Conservation (phyloP, 2,329 filamentous ascomycete species). For the Ophiostoma himal-ulmi region DNA sequence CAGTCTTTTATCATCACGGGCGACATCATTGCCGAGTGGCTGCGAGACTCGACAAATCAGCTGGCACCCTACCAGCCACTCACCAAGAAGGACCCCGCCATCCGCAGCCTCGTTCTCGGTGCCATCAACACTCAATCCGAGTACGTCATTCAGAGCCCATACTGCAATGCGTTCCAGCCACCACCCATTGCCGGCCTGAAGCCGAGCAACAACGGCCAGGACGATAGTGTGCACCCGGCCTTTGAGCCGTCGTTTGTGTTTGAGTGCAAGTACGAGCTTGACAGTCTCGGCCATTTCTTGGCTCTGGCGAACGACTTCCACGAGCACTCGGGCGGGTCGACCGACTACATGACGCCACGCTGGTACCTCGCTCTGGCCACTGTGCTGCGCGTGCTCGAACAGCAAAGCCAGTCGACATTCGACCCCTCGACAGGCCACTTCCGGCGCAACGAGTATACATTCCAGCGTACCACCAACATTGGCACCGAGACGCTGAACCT, state of each 20-base stretch:
- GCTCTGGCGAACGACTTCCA: conserved; percentile 81
- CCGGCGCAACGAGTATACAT: conserved; percentile 74
- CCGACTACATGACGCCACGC: conserved; percentile 67
- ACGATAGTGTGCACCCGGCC: conserved; percentile 75
- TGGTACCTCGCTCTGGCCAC: conserved; percentile 76
- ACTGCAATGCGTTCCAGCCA: conserved; percentile 98
- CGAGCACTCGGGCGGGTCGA: conserved; percentile 64
- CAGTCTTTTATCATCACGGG: conserved; percentile 92
- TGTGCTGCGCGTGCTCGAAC: conserved; percentile 64
- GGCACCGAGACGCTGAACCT: conserved; percentile 89
- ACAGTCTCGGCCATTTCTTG: conserved; percentile 89
- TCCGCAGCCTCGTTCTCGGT: conserved; percentile 49
- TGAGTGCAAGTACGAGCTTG: conserved; percentile 98
- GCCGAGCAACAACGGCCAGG: conserved; percentile 70
- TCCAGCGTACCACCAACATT: conserved; percentile 69
- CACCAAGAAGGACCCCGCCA: conserved; percentile 70
- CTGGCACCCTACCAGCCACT: conserved; percentile 82
- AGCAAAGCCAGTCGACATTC: conserved; percentile 79
- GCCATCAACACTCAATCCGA: conserved; percentile 59
- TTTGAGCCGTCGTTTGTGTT: conserved; percentile 85
- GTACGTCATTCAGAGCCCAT: conserved; percentile 88
- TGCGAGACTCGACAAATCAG: conserved; percentile 88
- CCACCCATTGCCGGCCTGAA: conserved; percentile 71
- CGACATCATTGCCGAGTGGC: conserved; percentile 89
- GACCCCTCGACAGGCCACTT: conserved; percentile 59